Percentiles rank a stretch among this genome's conserved stretches.
Conservation (phyloP, 2,329 filamentous ascomycete species). For the Neopestalotiopsis rosae region DNA sequence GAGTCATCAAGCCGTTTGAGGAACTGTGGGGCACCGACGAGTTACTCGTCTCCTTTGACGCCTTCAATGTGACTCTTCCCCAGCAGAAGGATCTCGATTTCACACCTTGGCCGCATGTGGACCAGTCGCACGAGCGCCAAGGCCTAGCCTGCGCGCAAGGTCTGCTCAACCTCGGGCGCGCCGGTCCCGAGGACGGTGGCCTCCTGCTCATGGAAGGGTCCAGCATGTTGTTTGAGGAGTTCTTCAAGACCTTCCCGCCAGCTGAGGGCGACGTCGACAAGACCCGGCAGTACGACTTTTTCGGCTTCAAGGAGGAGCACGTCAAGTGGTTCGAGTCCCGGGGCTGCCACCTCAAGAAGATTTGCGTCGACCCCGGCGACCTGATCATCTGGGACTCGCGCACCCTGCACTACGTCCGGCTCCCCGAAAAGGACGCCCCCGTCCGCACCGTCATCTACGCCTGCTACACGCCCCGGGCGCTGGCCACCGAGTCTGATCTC, state of each 20-base stretch:
- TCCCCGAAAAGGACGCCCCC: too few relatives aligned
- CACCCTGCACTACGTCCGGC: conserved; percentile 38
- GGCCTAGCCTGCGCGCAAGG: conserved; percentile 38
- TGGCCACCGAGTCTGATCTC: too few relatives aligned
- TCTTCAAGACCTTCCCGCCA: conserved; percentile 33
- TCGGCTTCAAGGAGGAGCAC: conserved; percentile 25
- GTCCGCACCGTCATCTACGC: too few relatives aligned
- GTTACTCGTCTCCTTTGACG: conserved; percentile 51
- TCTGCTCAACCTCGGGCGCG: conserved; percentile 35
- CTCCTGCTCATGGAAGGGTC: conserved; percentile 40
- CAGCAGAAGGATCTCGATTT: conserved; percentile 33
- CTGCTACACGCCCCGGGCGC: too few relatives aligned
- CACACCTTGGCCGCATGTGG: conserved; percentile 42
- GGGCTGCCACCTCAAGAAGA: conserved; percentile 37
- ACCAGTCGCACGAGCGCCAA: conserved; percentile 33
- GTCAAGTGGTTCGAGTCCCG: conserved; percentile 39
- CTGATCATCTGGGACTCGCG: conserved; percentile 44
- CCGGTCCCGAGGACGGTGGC: conserved; percentile 43
- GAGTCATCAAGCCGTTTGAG: conserved; percentile 44
- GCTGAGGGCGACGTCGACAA: conserved; percentile 16
- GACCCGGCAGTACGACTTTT: conserved; percentile 30
- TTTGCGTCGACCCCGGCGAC: conserved; percentile 41
- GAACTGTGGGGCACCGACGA: conserved; percentile 46
- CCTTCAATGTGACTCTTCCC: conserved; percentile 46
- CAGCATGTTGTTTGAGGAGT: conserved; percentile 37